Base-by-base conservation (phyloP, 2,329 filamentous ascomycete species). In the Nakataea oryzae region DNA sequence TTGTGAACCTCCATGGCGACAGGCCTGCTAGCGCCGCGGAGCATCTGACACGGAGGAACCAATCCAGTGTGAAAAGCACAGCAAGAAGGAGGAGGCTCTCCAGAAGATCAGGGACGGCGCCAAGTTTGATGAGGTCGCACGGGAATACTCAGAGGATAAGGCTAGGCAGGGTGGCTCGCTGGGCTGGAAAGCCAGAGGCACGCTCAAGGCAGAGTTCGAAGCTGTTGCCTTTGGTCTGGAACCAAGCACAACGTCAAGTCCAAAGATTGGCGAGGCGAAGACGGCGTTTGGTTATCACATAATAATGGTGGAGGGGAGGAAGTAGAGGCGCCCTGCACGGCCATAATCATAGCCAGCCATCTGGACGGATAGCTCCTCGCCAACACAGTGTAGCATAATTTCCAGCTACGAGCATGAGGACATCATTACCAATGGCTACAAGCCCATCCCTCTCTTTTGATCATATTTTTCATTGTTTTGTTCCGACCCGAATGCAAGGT, bases 281-380 rank as follows among this genome's bases (percentile, higher is more conserved):
- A 92, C 89, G 1, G 80, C 78, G 1, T 87, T 89, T 74, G 90
- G 89, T 0, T 92, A 92, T 76, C 89, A 93, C 72, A 85, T 93
- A 66, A 84, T 93, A 66, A 91, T 92, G 86, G 89, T 92, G 7
- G 82, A 85, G 68, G 82, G 79, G 59, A 75, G 81, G 67, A 82
- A 82, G 71, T 83, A 63, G 12, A 21, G 13, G 21, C 7, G 41
- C 41, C 17, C 41, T 30, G 30, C 6, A 5, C 14, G 54, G 54
- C n/a, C n/a, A n/a, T n/a, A 29, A 57, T 12, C 17, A 12, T 7
- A 32, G 28, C 21, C 41, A 57, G 24, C 24, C 54, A 55, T 4
- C 2, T n/a, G 21, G 5, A 11, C 11, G 21, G 54, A 27, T 54
- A 17, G 34, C 8, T 8, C 34, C 14, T 41, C 17, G 34, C 3